Evolutionary conservation across 176 grass and related monocot genomes (phyloP), one percentile per base, ranked within the genome.

Genomic region (Elaeis guineensis): DNA sequence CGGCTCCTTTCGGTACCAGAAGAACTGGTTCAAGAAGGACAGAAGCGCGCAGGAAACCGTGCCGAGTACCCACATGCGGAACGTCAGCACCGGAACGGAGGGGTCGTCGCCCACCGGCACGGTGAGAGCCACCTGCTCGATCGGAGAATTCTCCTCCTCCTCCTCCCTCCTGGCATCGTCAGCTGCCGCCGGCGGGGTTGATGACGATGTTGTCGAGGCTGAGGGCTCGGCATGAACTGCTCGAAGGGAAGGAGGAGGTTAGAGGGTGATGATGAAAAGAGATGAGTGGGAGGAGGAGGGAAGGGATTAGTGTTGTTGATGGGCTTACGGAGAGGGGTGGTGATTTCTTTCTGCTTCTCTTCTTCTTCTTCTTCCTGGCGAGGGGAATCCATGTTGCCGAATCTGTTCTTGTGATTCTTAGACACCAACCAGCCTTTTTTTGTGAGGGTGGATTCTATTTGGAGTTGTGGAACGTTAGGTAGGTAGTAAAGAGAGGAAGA

Each of bases 1-100:
- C 55, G 91, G 91, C 83, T 95, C 91, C 77, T 90, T 90, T 21
- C 86, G 73, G 80, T 95, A 95, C 91, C 80, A 82, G 86, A 95
- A 95, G 77, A 95, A 95, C 69, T 87, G 80, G 83, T 95, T 95
- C 26, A 90, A 74, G 77, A 95, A 90, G 15, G 91, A 90, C 8
- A 95, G 86, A 78, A 87, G 63, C 52, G 49, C 78, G 72, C 86
- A 95, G 20, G 91, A 95, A 6, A 61, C 66, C 55, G 69, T 84
- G 8, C 91, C 91, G 5, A 95, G 80, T 14, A 95, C 91, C 91
- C 86, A 95, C 91, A 95, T 84, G 71, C 91, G 83, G 64, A 95
- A 90, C n/a, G 86, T 95, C 32, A 95, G 78, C 54, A 77, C 86
- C 19, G 86, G 90, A 17, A 62, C 72, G 44, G 44, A 20, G 6